Percentiles rank a stretch among this genome's conserved stretches.
phyloP scores from a whole-genome alignment of 2,329 filamentous ascomycete genomes.

The Coniochaeta hoffmannii region DNA sequence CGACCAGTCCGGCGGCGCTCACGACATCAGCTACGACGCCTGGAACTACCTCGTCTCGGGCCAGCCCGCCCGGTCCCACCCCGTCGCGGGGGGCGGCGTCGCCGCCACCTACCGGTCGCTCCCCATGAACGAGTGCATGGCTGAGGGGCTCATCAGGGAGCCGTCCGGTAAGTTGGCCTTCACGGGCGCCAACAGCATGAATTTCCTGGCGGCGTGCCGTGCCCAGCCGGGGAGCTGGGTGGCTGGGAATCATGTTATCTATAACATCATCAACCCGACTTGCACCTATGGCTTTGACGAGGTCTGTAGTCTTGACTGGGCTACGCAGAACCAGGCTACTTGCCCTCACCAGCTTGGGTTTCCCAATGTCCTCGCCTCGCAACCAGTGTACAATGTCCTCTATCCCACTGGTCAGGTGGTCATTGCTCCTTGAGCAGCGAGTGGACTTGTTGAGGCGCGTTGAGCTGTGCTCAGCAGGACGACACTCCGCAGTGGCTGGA shows the following conservation, averaged over 20 bases:
- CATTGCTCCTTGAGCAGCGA: conserved; percentile 12
- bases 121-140: conserved; percentile 39
- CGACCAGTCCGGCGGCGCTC: conserved; percentile 46
- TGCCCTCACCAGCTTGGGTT: conserved; percentile 38
- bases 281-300: conserved; percentile 45
- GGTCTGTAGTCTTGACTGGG: conserved; percentile 39
- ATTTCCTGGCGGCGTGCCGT: conserved; percentile 41
- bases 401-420: conserved; percentile 37
- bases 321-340: conserved; percentile 39
- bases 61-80: conserved; percentile 35
- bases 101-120: conserved; percentile 43
- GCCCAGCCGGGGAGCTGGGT: conserved; percentile 38
- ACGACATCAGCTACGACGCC: conserved; percentile 53
- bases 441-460: too few relatives aligned
- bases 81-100: conserved; percentile 40
- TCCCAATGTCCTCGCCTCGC: conserved; percentile 17
- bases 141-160: conserved; percentile 40
- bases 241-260: conserved; percentile 42
- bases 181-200: conserved; percentile 49
- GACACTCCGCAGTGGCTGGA: too few relatives aligned
- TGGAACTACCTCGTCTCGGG: conserved; percentile 52
- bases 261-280: conserved; percentile 44
- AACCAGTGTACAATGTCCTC: conserved; percentile 39
- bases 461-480: too few relatives aligned
- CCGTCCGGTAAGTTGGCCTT: conserved; percentile 44